phyloP scores from a whole-genome alignment of 2,329 filamentous ascomycete genomes.

The Elsinoe necatrix region DNA sequence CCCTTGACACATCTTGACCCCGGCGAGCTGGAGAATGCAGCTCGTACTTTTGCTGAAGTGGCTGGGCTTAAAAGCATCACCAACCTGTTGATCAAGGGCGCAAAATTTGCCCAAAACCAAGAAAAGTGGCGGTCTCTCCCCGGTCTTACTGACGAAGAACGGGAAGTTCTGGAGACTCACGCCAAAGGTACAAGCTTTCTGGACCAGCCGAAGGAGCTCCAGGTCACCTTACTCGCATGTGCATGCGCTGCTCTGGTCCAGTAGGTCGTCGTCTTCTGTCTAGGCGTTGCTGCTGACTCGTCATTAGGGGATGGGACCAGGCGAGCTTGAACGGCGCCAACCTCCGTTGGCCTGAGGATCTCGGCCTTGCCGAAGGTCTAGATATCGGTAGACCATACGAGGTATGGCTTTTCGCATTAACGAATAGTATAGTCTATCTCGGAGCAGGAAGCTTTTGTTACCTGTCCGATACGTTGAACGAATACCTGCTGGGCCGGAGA shows the following conservation, averaged over 20 bases:
- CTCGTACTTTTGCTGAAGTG: neutral
- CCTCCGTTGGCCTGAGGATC: slow-evolving; percentile 26
- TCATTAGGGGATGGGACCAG: slow-evolving; percentile 27
- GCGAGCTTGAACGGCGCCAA: slow-evolving; percentile 29
- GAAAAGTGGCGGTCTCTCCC: slow-evolving; percentile 23
- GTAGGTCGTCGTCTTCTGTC: neutral
- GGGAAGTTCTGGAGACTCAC: slow-evolving; percentile 20
- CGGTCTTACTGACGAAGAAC: slow-evolving; percentile 22
- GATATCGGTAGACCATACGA: slow-evolving; percentile 20
- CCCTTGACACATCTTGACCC: slow-evolving; percentile 5
- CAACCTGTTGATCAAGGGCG: slow-evolving; percentile 20
- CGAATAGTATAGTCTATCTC: slow-evolving; percentile 30
- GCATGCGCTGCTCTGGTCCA: slow-evolving; percentile 30
- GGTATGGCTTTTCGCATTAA: slow-evolving; percentile 27
- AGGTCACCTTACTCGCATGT: slow-evolving; percentile 27
- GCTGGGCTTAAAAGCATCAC: slow-evolving; percentile 12
- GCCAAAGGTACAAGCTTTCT: slow-evolving; percentile 18
- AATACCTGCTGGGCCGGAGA: slow-evolving; percentile 26
- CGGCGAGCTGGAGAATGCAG: slow-evolving; percentile 5
- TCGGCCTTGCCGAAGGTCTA: slow-evolving; percentile 21
- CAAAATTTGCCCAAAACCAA: slow-evolving; percentile 23
- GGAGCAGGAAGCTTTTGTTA: slow-evolving; percentile 26
- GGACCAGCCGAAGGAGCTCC: slow-evolving; percentile 27
- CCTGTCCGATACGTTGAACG: slow-evolving; percentile 28
- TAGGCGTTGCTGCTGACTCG: neutral